Base-by-base conservation (phyloP, 2,329 filamentous ascomycete genomes). In the Atkinsonella texensis region DNA sequence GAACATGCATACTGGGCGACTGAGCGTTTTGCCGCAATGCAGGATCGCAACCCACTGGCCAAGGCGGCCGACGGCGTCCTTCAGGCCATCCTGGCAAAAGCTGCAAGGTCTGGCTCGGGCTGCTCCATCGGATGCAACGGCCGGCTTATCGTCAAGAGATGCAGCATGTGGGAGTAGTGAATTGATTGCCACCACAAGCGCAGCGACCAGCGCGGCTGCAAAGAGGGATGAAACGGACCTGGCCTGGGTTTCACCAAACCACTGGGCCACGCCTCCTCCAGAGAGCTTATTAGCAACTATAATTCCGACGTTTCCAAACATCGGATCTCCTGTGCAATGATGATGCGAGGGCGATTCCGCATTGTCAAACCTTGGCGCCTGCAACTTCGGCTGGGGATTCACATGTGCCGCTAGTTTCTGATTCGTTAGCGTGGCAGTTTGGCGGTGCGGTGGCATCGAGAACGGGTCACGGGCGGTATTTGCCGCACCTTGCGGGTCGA, bases 1-100 rank as follows among this genome's bases (percentile, higher is more conserved):
- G 75, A 78, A 58, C 77, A 82, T 57, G 81, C 80, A 56, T 71
- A 74, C 44, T 81, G 77, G 77, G 75, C 75, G 1, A 74, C 79
- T 54, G 73, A 80, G 56, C 71, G 79, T 5, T 82, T 83, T 55
- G 70, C 76, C 50, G 73, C 70, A 40, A 81, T 83, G 70, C 69
- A 72, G 13, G 68, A 68, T 31, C 69, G 74, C 28, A 82, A 80
- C 54, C 64, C 69, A 1, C 70, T 81, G 23, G 79, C 78, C 2
- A 74, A 69, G 43, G 70, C 75, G 2, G 79, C 77, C 0, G 65
- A 77, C 15, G 74, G 75, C 10, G 77, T 83, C 1, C 63, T 82
- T 10, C 72, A 71, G 55, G 77, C 77, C 13, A 76, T 81, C 46
- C 70, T 75, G 48, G 65, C 74, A 52, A 74, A 77, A 20, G 69